Evolutionary conservation across 1,284 basidiomycete species (phyloP).

Genomic region (Trichosporon faecale): DNA sequence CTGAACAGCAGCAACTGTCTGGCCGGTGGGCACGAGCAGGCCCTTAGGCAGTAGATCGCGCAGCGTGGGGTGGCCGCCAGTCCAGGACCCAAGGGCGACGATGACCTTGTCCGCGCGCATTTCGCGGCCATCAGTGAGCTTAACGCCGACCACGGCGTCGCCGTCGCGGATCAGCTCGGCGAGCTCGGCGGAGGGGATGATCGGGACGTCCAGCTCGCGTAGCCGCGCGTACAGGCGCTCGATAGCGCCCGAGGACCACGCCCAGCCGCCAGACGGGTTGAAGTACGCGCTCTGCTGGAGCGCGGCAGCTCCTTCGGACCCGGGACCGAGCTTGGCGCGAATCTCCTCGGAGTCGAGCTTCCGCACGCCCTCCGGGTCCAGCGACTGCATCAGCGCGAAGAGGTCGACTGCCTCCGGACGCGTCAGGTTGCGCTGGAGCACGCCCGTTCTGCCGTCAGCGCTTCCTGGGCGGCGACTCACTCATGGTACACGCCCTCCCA

Average conservation of each 20-base stretch:
- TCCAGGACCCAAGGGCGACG: conserved; percentile 34
- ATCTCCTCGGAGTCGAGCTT: background rate
- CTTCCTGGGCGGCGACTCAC: conserved; percentile 52
- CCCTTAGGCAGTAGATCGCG: conserved; percentile 28
- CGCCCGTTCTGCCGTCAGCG: background rate
- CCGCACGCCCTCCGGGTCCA: background rate
- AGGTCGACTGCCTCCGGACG: background rate
- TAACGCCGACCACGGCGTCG: background rate
- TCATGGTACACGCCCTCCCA: conserved; percentile 73
- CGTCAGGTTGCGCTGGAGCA: background rate
- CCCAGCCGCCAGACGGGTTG: conserved; percentile 78
- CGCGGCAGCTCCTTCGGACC: conserved; percentile 27
- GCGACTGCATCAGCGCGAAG: background rate
- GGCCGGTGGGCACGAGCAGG: background rate
- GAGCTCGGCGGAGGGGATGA: conserved; percentile 58
- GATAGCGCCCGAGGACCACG: conserved; percentile 65
- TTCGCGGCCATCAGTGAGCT: conserved; percentile 37
- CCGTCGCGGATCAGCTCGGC: background rate
- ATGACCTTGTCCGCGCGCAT: conserved; percentile 31
- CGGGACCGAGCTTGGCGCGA: background rate
- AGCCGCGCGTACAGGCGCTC: conserved; percentile 60
- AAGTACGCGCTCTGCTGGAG: conserved; percentile 54
- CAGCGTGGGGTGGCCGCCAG: conserved; percentile 26
- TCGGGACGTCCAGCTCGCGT: conserved; percentile 57
- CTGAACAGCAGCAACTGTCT: background rate